These are phyloP conservation scores for Hondaea fermentalgiana DNA, from an alignment of 108 stramenopile genomes.

Conservation along the genomic window DNA sequence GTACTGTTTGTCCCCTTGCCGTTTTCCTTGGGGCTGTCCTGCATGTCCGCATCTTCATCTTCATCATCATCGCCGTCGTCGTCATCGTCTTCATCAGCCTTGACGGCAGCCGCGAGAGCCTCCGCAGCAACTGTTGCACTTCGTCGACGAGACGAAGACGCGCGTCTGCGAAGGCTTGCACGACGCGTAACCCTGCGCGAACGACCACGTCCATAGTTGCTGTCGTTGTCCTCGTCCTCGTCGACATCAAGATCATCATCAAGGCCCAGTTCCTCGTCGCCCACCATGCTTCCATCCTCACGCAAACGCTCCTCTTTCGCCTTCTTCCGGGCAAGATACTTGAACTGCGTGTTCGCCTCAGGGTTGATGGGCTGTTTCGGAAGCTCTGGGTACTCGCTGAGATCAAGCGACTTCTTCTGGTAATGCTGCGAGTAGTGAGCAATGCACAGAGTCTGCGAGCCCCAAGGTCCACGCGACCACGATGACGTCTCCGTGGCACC, in stretches of 20 bases:
- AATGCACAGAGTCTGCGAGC: neutral
- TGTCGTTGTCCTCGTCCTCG: neutral
- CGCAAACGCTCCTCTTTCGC: neutral
- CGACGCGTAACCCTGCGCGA: neutral
- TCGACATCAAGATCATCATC: neutral
- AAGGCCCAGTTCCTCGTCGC: neutral
- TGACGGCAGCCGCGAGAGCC: neutral
- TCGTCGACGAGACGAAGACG: neutral
- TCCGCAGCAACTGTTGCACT: neutral
- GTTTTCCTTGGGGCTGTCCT: neutral
- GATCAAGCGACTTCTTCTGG: neutral
- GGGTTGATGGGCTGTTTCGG: conserved; percentile 5
- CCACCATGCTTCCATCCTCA: neutral
- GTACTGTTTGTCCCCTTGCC: neutral
- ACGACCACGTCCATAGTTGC: neutral
- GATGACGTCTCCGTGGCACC: neutral
- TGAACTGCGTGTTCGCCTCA: neutral
- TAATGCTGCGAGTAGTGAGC: neutral
- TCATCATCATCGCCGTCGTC: neutral
- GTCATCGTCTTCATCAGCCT: neutral
- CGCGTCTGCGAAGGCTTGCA: neutral
- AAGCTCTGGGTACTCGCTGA: neutral
- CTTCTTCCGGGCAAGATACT: neutral
- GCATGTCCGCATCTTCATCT: neutral
- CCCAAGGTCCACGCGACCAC: neutral